Evolutionary conservation across 331 rosid genomes (phyloP).

Genomic region (Spiraea crenata): DNA sequence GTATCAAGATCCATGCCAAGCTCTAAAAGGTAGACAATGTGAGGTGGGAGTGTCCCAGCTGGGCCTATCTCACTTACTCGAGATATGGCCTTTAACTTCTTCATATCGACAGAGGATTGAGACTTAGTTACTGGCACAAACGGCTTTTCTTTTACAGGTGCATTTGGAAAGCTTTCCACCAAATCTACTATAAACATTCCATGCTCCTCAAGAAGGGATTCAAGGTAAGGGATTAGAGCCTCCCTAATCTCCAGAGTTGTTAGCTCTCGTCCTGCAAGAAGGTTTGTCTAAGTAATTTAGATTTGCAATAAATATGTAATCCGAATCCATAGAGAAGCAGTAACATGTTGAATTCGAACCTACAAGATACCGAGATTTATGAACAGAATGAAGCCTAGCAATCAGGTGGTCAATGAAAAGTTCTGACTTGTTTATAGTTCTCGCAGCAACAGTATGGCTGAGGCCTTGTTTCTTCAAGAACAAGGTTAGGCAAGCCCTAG

Average conservation of each 20-base stretch:
- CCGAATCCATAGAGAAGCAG: slow-evolving; percentile 10
- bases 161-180: slow-evolving; percentile 75
- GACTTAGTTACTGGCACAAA: slow-evolving; percentile 30
- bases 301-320: slow-evolving; percentile 4
- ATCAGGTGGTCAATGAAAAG: slow-evolving; percentile 70
- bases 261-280: slow-evolving; percentile 75
- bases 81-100: slow-evolving; percentile 65
- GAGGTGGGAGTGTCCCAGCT: slow-evolving; percentile 77
- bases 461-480: slow-evolving; percentile 84
- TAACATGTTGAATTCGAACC: slow-evolving; percentile 63
- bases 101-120: slow-evolving; percentile 33
- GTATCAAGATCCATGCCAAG: slow-evolving; percentile 81
- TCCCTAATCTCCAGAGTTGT: slow-evolving; percentile 94
- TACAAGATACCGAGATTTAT: slow-evolving; percentile 88
- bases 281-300: slow-evolving; percentile 21
- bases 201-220: slow-evolving; percentile 67
- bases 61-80: slow-evolving; percentile 60
- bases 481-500: slow-evolving; percentile 76
- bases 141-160: slow-evolving; percentile 56
- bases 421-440: slow-evolving; percentile 75
- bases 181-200: slow-evolving; percentile 50
- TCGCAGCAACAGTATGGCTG: slow-evolving; percentile 66
- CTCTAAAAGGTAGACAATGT: slow-evolving; percentile 69
- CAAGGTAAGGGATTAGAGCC: slow-evolving; percentile 72
- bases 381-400: slow-evolving; percentile 73